Percentiles rank a stretch among this genome's conserved stretches.
phyloP scores from a whole-genome alignment of 1,284 basidiomycete species.

The Chalciporus sp. region DNA sequence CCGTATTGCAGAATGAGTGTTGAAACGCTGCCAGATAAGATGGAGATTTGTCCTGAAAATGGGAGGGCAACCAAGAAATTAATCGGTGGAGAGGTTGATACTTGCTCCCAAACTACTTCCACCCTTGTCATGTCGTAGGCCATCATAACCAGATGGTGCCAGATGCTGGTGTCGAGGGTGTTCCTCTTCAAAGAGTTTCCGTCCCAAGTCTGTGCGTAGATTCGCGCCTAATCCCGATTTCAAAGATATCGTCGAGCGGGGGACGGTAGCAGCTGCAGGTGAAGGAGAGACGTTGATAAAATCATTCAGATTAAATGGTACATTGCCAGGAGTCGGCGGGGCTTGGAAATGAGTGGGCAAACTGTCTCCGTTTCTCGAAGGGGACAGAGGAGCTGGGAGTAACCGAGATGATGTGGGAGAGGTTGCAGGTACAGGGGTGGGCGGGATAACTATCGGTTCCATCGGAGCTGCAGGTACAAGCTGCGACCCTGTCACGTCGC shows the following conservation, averaged over 20 bases:
- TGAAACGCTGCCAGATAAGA: constrained; percentile 19
- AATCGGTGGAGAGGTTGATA: constrained; percentile 31
- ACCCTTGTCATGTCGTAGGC: constrained; percentile 30
- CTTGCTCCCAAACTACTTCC: constrained; percentile 28
- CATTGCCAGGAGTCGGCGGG: constrained; percentile 42
- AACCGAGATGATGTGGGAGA: constrained; percentile 30
- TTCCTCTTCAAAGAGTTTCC: constrained; percentile 73
- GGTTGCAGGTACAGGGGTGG: constrained; percentile 38
- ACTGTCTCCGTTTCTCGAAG: constrained; percentile 24
- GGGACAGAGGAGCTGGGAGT: constrained; percentile 35
- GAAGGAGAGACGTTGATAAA: constrained; percentile 76
- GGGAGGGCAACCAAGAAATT: constrained; percentile 10
- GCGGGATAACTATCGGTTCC: constrained; percentile 38
- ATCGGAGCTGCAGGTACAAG: constrained; percentile 30
- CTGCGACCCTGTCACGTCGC: constrained; percentile 11
- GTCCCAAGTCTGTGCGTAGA: constrained; percentile 60
- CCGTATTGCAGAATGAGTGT: constrained; percentile 23
- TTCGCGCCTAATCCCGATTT: constrained; percentile 47
- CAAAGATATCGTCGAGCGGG: constrained; percentile 33
- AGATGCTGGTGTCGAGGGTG: constrained; percentile 41
- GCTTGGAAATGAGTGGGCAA: constrained; percentile 24
- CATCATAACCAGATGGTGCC: constrained; percentile 21
- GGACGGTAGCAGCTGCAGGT: constrained; percentile 41
- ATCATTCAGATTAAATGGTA: constrained; percentile 66
- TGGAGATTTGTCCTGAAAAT: constrained; percentile 10